A percentile compares a stretch with the other conserved stretches of the same genome.
Conservation (phyloP, 805 yeast species). For the Blastobotrys attinorum region DNA sequence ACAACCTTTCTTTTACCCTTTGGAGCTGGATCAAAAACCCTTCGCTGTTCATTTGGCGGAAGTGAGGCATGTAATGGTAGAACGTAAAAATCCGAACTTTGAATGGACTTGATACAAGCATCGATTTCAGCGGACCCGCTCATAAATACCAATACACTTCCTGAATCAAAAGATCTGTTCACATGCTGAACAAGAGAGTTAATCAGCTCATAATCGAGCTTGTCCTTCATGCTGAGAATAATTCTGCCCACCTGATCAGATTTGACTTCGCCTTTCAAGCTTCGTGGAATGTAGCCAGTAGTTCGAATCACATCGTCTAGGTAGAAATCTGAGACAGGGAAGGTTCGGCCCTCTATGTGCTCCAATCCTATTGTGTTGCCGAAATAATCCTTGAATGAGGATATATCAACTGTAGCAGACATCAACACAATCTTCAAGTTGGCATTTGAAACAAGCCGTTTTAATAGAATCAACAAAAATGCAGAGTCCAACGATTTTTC, state of each 20-base stretch:
- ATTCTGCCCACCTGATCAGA: constrained; percentile 23
- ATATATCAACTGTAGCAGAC: constrained; percentile 88
- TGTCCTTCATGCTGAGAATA: constrained; percentile 23
- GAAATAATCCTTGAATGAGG: constrained; percentile 62
- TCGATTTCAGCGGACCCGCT: constrained; percentile 90
- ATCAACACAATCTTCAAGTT: constrained; percentile 64
- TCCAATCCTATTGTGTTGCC: constrained; percentile 46
- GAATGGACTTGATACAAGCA: constrained; percentile 35
- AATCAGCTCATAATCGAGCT: constrained; percentile 68
- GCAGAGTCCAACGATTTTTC: constrained; percentile 91
- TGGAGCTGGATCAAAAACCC: constrained; percentile 56
- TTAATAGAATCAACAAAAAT: constrained; percentile 68
- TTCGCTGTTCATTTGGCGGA: constrained; percentile 71
- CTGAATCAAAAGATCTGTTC: constrained; percentile 47
- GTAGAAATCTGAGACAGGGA: constrained; percentile 74
- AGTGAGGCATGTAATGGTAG: constrained; percentile 87
- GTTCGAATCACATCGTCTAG: constrained; percentile 56
- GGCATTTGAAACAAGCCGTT: constrained; percentile 39
- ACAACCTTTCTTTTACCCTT: constrained; percentile 63
- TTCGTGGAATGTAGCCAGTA: constrained; percentile 40
- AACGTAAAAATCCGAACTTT: constrained; percentile 32
- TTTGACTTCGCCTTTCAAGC: constrained; percentile 16
- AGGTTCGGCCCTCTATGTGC: constrained; percentile 89
- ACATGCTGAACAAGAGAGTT: constrained; percentile 46
- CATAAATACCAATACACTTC: constrained; percentile 76